Base-by-base conservation (phyloP, 345 rosid species). In the Boechera retrofracta region DNA sequence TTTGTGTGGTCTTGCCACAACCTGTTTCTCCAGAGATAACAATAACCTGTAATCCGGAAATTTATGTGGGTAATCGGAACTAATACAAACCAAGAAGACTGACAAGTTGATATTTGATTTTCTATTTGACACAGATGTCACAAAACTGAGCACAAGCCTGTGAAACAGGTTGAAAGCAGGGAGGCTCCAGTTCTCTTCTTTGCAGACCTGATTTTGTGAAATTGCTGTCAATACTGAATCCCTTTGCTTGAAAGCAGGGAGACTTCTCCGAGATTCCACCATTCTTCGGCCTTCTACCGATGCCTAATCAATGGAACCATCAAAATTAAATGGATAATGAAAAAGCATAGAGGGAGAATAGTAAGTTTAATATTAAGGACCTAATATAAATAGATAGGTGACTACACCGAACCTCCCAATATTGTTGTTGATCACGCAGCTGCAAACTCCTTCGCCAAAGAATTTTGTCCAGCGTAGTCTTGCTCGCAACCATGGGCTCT, bases 1-100 rank as follows among this genome's bases (percentile, higher is more conserved):
- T 82, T 68, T 94, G 97, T n/a, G 97, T 94, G 68, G 98, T 94
- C 87, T 94, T 94, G 77, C 97, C 98, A 71, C 98, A 94, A 54
- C 98, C 98, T 83, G 98, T 94, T 89, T 91, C 94, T 54, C 97
- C 98, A 59, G 96, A 94, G 79, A 94, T 75, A 59, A 94, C 86
- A 73, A 90, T 84, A 71, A 91, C 92, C 98, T 91, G 88, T 67
- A 77, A 80, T 16, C 39, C 6, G 12, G 15, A 64, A 64, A 45
- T 29, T 44, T 18, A 55, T 36, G 51, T 45, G 36, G 58, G 35
- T 56, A 64, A 45, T 4, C 5, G 10, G 10, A 77, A 44, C 39
- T 15, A 35, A 53, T 36, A 77, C 72, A 55, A 48, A 64, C 15
- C 1, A 71, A 64, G 31, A 71, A 38, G 18, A 8, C 24, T 26